Evolutionary conservation across 768 basidiomycete genomes (phyloP).

Genomic region (Termitomyces sp.): DNA sequence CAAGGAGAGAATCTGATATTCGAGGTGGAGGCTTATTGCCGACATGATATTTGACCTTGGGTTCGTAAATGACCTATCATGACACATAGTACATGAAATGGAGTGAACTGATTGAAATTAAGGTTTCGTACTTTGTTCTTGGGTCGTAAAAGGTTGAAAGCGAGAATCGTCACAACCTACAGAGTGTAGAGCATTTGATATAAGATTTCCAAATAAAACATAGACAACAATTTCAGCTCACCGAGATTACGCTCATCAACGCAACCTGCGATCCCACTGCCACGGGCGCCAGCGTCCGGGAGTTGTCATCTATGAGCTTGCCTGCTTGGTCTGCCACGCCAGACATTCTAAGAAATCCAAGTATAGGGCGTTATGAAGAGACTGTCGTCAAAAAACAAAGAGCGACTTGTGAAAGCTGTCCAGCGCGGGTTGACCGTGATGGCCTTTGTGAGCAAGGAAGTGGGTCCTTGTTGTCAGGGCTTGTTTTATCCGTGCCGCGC

Average conservation of each 20-base stretch:
- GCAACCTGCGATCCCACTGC: constrained; percentile 77
- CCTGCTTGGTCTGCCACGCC: constrained; percentile 31
- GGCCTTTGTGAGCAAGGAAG: constrained; percentile 2
- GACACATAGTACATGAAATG: constrained; percentile 3
- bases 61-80: constrained; percentile 79
- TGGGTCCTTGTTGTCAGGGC: constrained; percentile 5
- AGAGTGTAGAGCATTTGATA: constrained; percentile 6
- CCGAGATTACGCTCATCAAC: constrained; percentile 70
- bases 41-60: constrained; percentile 88
- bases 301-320: constrained; percentile 35
- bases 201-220: neutral
- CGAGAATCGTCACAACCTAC: constrained; percentile 60
- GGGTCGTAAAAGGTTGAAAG: constrained; percentile 83
- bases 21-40: constrained; percentile 74
- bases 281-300: constrained; percentile 71
- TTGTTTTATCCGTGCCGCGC: neutral
- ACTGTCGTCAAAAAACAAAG: constrained; percentile 11
- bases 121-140: constrained; percentile 66
- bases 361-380: constrained; percentile 7
- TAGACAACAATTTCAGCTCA: constrained; percentile 29
- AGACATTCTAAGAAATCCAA: constrained; percentile 23
- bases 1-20: constrained; percentile 77
- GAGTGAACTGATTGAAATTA: neutral
- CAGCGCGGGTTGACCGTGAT: neutral
- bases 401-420: constrained; percentile 7